Evolutionary conservation across 495 filamentous ascomycete genomes (phyloP), one percentile per base, ranked within the genome.

Genomic region (Aspergillus asperescens): DNA sequence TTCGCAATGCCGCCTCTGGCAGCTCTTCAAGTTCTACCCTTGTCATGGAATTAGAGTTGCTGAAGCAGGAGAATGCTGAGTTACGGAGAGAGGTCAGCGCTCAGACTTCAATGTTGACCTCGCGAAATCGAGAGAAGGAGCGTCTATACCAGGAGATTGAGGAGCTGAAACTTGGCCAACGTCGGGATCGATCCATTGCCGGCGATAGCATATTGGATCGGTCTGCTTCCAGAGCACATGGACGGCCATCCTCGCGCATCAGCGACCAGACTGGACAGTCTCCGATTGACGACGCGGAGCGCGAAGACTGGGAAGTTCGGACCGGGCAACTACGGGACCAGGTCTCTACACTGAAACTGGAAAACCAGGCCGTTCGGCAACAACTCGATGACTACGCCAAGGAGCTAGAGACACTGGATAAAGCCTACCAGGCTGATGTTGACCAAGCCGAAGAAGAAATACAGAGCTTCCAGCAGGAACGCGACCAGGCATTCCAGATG

Each of bases 31-130:
- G 78, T 59, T 54, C 54, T 16, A 92, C 88, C 0, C 69, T 94
- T 25, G 81, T 92, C 5, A 65, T 73, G 50, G 87, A 92, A 59
- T 75, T 82, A 37, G 86, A 89, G 40, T 84, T 92, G 54, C 74
- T 96, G 23, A 84, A 87, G 42, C 88, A 90, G 56, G 93, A 97
- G 63, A 97, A 96, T 59, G 89, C 89, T 10, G 91, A 96, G 62
- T 73, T 98, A 13, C 81, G 89, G 28, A 85, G 91, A 40, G 91
- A 97, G 64, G 86, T 97, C 23, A 88, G 90, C 51, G 93, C 94
- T 9, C 93, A 98, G 66, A 94, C 90, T 0, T 95, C 90, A 0
- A 98, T 97, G 92, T 81, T 98, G 7, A 96, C 94, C 4, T 96
- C 93, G 27, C 80, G 93, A 6, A 96, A 97, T 59, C 82, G 89